Percentiles rank a stretch among this genome's conserved stretches.
These are phyloP conservation scores for Hygrophoropsis aurantiaca DNA, from an alignment of 768 basidiomycete genomes.

Conservation along the genomic window DNA sequence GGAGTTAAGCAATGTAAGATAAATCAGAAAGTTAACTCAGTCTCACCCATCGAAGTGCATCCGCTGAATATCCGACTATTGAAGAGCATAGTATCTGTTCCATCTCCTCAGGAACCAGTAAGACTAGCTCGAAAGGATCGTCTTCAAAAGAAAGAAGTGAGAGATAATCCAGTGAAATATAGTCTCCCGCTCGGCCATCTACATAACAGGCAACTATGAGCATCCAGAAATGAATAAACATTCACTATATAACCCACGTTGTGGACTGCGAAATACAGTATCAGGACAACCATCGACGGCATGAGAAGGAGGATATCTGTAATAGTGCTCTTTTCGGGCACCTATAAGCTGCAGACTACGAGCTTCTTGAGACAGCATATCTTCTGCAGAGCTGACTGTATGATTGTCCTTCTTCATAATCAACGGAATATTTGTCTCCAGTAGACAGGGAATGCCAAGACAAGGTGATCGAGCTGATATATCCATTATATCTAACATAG, in stretches of 20 bases:
- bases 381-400: conserved; percentile 23
- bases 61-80: conserved; percentile 27
- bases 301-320: conserved; percentile 45
- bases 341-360: conserved; percentile 35
- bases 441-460: conserved; percentile 41
- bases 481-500: conserved; percentile 1
- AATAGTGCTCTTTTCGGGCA: conserved; percentile 35
- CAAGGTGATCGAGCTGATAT: conserved; percentile 38
- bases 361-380: conserved; percentile 45
- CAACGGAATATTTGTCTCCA: conserved; percentile 52
- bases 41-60: conserved; percentile 18
- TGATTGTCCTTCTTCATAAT: conserved; percentile 34
- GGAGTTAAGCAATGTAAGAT: conserved; percentile 29
- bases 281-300: conserved; percentile 54
- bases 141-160: conserved; percentile 19
- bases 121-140: conserved; percentile 29
- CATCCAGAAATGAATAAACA: neutral
- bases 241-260: conserved; percentile 44
- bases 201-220: conserved; percentile 15
- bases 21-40: neutral
- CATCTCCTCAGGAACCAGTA: conserved; percentile 35
- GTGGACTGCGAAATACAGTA: conserved; percentile 51
- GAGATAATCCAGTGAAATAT: conserved; percentile 38
- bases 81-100: conserved; percentile 29
- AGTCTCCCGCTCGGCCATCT: conserved; percentile 34